phyloP scores from a whole-genome alignment of 352 stramenopile species.

The Phytophthora ohioensis region DNA sequence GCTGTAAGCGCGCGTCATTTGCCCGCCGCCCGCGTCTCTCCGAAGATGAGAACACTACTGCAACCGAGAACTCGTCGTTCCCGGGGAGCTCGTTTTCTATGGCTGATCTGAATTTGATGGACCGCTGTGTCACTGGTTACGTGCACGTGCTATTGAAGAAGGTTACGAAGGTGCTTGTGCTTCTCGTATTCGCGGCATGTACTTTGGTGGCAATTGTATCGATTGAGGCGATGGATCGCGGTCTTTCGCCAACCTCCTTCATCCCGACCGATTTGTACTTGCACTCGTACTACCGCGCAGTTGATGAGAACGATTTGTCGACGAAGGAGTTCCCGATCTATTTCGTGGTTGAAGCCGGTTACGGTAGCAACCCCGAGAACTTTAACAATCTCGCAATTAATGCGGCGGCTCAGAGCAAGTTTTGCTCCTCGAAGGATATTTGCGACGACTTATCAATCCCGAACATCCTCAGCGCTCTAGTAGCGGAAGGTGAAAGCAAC shows the following conservation, averaged over 20 bases:
- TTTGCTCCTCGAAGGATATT: conserved; percentile 72
- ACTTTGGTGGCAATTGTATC: conserved; percentile 62
- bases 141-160: conserved; percentile 48
- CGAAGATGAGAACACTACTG: conserved; percentile 38
- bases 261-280: conserved; percentile 72
- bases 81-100: conserved; percentile 38
- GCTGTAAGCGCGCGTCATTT: conserved; percentile 48
- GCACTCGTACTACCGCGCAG: conserved; percentile 55
- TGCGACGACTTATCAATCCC: conserved; percentile 66
- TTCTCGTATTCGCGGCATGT: conserved; percentile 58
- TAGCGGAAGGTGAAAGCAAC: conserved; percentile 40
- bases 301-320: conserved; percentile 57
- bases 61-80: conserved; percentile 42
- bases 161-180: conserved; percentile 63
- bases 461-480: conserved; percentile 62
- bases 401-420: conserved; percentile 42
- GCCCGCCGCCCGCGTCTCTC: conserved; percentile 32
- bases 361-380: conserved; percentile 53
- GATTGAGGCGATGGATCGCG: conserved; percentile 62
- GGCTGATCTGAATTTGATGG: conserved; percentile 43
- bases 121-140: conserved; percentile 55
- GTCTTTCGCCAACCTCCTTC: conserved; percentile 58
- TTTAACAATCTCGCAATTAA: conserved; percentile 45
- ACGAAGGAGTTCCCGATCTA: conserved; percentile 59
- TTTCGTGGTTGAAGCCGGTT: conserved; percentile 75